Evolutionary conservation across 2,329 filamentous ascomycete genomes (phyloP), one percentile per base, ranked within the genome.

Genomic region (Orbilia oligospora): DNA sequence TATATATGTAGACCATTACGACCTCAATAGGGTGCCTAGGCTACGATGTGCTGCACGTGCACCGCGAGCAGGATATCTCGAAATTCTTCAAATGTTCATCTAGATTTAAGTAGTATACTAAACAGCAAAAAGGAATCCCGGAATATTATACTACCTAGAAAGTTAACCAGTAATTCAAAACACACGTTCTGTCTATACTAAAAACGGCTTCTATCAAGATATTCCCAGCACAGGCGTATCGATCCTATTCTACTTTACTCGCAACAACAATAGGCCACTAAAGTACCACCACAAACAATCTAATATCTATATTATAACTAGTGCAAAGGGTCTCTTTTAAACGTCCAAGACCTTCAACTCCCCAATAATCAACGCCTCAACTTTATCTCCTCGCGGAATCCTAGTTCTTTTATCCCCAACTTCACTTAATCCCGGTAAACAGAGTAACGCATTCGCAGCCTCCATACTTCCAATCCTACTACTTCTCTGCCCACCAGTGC

Each of bases 401-500:
- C 87, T 89, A 66, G 88, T 85, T 0, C 94, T 94, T 83, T 92
- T 92, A 56, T 86, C 87, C 70, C 94, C 83, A n/a, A 86, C 87
- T 5, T 89, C 90, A 38, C 90, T 87, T 1, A 89, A 89, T 41
- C 88, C 87, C 0, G 92, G 92, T 85, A 97, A 86, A 81, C 91
- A 92, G 24, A 98, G 85, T 82, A 99, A 85, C 3, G 92, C 93
- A 86, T 99, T 99, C 1, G 96, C 95, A 20, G 92, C 91, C 79
- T 91, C 92, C 81, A 98, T 87, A 84, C 95, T 98, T 0, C 94
- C 93, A 1, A 99, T 94, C 79, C 90, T 89, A 16, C 93, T 97
- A 84, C 95, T 98, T 65, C 96, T 88, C 86, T 99, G 96, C 2
- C 91, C 90, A 5, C 96, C 96, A 0, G 96, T 99, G 82, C 93